phyloP scores from a whole-genome alignment of 495 filamentous ascomycete species.

The Aspergillus bertholletiae region DNA sequence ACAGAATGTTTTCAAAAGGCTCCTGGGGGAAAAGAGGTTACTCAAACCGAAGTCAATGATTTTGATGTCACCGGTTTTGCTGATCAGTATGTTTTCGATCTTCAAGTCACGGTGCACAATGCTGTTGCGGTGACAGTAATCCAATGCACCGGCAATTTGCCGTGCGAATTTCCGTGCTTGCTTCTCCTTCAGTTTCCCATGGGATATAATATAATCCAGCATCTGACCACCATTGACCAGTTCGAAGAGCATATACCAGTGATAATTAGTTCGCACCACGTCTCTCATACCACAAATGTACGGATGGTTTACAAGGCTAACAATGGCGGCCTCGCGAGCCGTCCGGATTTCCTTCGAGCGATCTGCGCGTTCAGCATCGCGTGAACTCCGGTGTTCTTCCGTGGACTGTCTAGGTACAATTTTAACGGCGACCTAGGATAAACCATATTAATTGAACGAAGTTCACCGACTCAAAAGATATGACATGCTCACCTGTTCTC shows the following conservation, averaged over 20 bases:
- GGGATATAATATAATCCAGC: slow-evolving; percentile 99
- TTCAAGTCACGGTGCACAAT: slow-evolving; percentile 98
- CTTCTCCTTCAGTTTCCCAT: slow-evolving; percentile 96
- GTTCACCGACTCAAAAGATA: neutral
- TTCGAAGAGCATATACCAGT: slow-evolving; percentile 99
- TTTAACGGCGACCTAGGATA: slow-evolving; percentile 83
- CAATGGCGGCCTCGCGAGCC: slow-evolving; percentile 93
- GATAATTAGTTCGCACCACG: slow-evolving; percentile 90
- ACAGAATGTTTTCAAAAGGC: slow-evolving; percentile 93
- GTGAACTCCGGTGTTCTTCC: slow-evolving; percentile 76
- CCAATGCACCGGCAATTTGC: slow-evolving; percentile 96
- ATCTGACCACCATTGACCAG: slow-evolving; percentile 99
- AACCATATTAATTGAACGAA: slow-evolving; percentile 8
- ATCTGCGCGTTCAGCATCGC: slow-evolving; percentile 83
- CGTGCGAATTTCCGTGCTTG: slow-evolving; percentile 96
- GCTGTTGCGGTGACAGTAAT: slow-evolving; percentile 98
- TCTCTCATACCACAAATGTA: slow-evolving; percentile 97
- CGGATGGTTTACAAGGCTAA: slow-evolving; percentile 89
- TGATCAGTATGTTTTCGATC: slow-evolving; percentile 99
- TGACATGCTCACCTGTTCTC: slow-evolving; percentile 64
- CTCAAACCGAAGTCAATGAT: slow-evolving; percentile 99
- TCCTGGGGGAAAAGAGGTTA: slow-evolving; percentile 88
- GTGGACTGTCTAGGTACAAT: slow-evolving; percentile 90
- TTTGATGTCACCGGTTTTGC: slow-evolving; percentile 98
- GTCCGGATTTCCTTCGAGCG: slow-evolving; percentile 97